A percentile compares a stretch with the other conserved stretches of the same genome.
Conservation (phyloP, 78 protist species). For the Dictyostelium purpureum region DNA sequence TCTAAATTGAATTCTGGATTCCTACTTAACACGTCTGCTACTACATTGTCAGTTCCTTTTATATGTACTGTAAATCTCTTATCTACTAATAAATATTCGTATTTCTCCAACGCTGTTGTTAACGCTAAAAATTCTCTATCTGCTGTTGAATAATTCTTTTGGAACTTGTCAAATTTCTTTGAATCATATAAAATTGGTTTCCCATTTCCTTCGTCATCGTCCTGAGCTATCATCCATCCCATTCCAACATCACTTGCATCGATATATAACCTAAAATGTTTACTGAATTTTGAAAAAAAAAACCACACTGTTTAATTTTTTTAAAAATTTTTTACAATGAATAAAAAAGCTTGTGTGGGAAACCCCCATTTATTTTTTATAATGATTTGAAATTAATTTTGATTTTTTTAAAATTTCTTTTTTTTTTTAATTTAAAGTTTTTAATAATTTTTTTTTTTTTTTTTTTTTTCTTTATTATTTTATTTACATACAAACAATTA, state of each 20-base stretch:
- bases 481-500: too few relatives aligned
- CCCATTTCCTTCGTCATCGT: background rate
- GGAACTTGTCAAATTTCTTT: background rate
- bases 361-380: too few relatives aligned
- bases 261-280: background rate
- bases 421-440: too few relatives aligned
- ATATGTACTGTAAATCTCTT: constrained; percentile 12
- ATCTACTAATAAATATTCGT: background rate
- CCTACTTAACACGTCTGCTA: background rate
- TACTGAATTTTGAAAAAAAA: too few relatives aligned
- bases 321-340: too few relatives aligned
- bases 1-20: background rate
- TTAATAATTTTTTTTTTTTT: too few relatives aligned
- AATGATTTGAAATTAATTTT: too few relatives aligned
- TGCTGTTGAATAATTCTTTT: background rate
- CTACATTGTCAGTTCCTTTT: background rate
- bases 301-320: too few relatives aligned
- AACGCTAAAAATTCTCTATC: constrained; percentile 11
- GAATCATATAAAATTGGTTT: constrained; percentile 11
- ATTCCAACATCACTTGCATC: constrained; percentile 22
- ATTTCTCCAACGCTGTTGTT: background rate
- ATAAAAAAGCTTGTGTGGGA: too few relatives aligned
- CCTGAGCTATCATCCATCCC: background rate
- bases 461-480: too few relatives aligned
- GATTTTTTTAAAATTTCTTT: too few relatives aligned